phyloP scores from a whole-genome alignment of 805 yeast genomes.

The Metschnikowia bowlesiae region DNA sequence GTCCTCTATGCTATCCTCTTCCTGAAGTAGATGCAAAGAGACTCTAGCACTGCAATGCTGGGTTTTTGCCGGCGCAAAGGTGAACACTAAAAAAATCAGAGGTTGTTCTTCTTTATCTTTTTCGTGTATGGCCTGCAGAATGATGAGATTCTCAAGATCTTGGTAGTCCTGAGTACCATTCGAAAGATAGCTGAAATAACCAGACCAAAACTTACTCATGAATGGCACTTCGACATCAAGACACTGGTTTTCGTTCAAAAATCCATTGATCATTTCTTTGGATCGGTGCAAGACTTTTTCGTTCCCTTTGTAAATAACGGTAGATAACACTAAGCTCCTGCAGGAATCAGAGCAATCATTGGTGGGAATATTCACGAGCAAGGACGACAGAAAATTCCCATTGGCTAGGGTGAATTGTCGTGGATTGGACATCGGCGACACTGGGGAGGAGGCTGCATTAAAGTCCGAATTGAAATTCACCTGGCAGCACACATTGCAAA shows the following conservation, averaged over 20 bases:
- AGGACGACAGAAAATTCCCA: constrained; percentile 13
- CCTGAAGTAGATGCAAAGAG: constrained; percentile 3
- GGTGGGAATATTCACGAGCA: constrained; percentile 5
- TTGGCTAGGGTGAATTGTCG: constrained; percentile 11
- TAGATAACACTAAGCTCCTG: constrained; percentile 20
- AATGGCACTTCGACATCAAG: constrained; percentile 34
- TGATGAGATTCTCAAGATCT: constrained; percentile 19
- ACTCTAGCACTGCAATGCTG: constrained; percentile 5
- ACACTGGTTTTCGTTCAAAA: constrained; percentile 13
- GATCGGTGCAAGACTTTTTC: constrained; percentile 19
- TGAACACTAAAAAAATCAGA: constrained; percentile 10
- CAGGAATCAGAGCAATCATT: constrained; percentile 16
- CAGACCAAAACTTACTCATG: constrained; percentile 35
- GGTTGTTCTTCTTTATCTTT: constrained; percentile 9
- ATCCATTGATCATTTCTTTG: constrained; percentile 32
- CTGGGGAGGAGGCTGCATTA: constrained; percentile 10
- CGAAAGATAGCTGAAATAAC: constrained; percentile 31
- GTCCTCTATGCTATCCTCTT: constrained; percentile 1
- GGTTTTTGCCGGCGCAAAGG: constrained; percentile 6
- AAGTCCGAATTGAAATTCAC: constrained; percentile 8
- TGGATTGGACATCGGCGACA: constrained; percentile 14
- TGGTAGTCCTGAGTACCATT: constrained; percentile 25
- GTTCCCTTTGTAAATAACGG: constrained; percentile 21
- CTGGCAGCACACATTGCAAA: constrained; percentile 9
- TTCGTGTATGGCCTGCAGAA: constrained; percentile 31